Percentiles rank a stretch among this genome's conserved stretches.
phyloP scores from a whole-genome alignment of 768 basidiomycete species.

The Mycena capillaripes region DNA sequence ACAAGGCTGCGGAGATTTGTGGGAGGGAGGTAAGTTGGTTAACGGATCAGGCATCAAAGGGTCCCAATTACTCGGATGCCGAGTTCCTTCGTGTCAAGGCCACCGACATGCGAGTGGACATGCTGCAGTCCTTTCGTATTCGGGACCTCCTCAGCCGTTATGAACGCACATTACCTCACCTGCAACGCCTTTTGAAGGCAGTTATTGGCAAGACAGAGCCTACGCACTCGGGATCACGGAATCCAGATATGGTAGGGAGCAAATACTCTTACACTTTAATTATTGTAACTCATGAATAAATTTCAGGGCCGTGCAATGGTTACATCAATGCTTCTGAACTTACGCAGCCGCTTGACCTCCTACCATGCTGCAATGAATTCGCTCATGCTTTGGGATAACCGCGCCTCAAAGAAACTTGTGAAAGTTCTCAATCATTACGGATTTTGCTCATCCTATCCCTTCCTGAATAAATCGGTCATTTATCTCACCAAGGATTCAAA shows the following conservation, averaged over 20 bases:
- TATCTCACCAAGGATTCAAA: slow-evolving; percentile 26
- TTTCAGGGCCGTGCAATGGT: slow-evolving; percentile 27
- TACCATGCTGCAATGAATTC: slow-evolving; percentile 33
- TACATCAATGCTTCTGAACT: slow-evolving; percentile 29
- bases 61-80: background rate
- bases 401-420: slow-evolving; percentile 33
- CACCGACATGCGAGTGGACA: background rate
- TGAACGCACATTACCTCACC: background rate
- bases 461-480: slow-evolving; percentile 22
- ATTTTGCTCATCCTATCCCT: slow-evolving; percentile 30
- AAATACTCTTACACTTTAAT: background rate
- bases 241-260: slow-evolving; percentile 7
- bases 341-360: slow-evolving; percentile 11
- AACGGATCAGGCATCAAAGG: background rate
- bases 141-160: background rate
- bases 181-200: background rate
- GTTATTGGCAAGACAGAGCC: slow-evolving; percentile 6
- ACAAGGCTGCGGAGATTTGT: too few species aligned
- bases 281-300: background rate
- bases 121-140: background rate
- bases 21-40: too few species aligned
- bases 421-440: slow-evolving; percentile 36
- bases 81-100: background rate
- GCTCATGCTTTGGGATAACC: slow-evolving; percentile 36
- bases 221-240: background rate